A percentile compares a stretch with the other conserved stretches of the same genome.
phyloP scores from a whole-genome alignment of 2,329 filamentous ascomycete genomes.

The Xylariales sp. region DNA sequence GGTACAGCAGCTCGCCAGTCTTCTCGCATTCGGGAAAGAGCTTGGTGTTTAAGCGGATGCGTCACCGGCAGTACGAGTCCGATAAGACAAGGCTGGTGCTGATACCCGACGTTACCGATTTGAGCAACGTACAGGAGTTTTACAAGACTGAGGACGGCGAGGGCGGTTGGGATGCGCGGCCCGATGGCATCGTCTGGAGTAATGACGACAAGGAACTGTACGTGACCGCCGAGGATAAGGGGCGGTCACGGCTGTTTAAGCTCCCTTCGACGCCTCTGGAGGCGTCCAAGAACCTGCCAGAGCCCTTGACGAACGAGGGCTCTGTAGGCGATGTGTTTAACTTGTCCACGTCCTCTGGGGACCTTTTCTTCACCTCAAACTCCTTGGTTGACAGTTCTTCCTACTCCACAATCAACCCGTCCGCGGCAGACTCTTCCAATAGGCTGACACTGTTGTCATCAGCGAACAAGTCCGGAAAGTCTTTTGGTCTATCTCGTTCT shows the following conservation, averaged over 20 bases:
- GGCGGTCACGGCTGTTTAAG: slow-evolving; percentile 56
- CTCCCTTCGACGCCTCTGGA: slow-evolving; percentile 51
- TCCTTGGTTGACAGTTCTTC: slow-evolving; percentile 69
- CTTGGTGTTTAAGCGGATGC: slow-evolving; percentile 78
- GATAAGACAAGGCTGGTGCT: slow-evolving; percentile 70
- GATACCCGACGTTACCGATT: slow-evolving; percentile 54
- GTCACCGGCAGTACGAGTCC: slow-evolving; percentile 70
- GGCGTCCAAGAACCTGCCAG: slow-evolving; percentile 44
- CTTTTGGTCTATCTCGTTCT: slow-evolving; percentile 59
- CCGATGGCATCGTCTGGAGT: slow-evolving; percentile 54
- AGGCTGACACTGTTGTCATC: slow-evolving; percentile 8
- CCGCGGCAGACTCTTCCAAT: not conserved
- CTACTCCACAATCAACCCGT: slow-evolving; percentile 56
- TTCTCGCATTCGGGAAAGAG: slow-evolving; percentile 71
- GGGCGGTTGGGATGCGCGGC: slow-evolving; percentile 57
- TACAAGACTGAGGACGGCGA: slow-evolving; percentile 58
- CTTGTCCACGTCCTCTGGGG: slow-evolving; percentile 39
- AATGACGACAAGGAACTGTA: slow-evolving; percentile 60
- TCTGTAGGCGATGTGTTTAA: slow-evolving; percentile 49
- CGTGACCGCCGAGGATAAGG: slow-evolving; percentile 69
- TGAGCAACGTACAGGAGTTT: slow-evolving; percentile 57
- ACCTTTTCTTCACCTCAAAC: slow-evolving; percentile 61
- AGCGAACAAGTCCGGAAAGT: slow-evolving; percentile 50
- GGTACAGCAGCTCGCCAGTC: slow-evolving; percentile 61
- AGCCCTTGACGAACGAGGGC: slow-evolving; percentile 46